A percentile compares a stretch with the other conserved stretches of the same genome.
Evolutionary conservation across 768 basidiomycete genomes (phyloP).

Genomic region (Auriscalpium vulgare): DNA sequence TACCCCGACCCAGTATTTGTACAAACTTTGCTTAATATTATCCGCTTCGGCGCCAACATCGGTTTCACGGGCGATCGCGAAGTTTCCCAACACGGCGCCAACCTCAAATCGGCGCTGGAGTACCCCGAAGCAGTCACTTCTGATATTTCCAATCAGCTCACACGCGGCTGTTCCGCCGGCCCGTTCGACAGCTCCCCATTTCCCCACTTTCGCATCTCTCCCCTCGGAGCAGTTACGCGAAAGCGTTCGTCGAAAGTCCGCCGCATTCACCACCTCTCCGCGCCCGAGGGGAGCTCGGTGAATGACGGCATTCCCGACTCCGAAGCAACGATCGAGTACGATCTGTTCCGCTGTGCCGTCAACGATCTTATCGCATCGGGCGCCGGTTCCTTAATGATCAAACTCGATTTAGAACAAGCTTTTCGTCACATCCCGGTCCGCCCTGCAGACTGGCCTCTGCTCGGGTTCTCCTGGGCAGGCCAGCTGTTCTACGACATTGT

Average conservation of each 20-base stretch:
- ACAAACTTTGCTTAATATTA: constrained; percentile 7
- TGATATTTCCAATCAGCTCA: constrained; percentile 9
- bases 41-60: constrained; percentile 8
- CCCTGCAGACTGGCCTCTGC: constrained; percentile 23
- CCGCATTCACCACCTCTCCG: constrained; percentile 17
- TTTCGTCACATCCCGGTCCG: constrained; percentile 30
- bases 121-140: constrained; percentile 6
- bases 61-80: neutral
- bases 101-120: constrained; percentile 12
- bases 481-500: constrained; percentile 24
- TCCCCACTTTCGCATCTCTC: constrained; percentile 15
- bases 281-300: constrained; percentile 14
- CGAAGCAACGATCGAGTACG: constrained; percentile 23
- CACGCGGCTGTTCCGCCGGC: constrained; percentile 9
- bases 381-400: constrained; percentile 23
- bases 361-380: constrained; percentile 19
- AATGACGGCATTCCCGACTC: constrained; percentile 22
- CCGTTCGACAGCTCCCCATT: constrained; percentile 15
- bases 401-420: constrained; percentile 30
- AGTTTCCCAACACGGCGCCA: constrained; percentile 10
- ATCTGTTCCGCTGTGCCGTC: constrained; percentile 17
- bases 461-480: constrained; percentile 26
- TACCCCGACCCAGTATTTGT: constrained; percentile 12
- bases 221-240: constrained; percentile 15
- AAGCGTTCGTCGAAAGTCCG: constrained; percentile 13